Percentiles rank a stretch among this genome's conserved stretches.
phyloP scores from a whole-genome alignment of 495 filamentous ascomycete species.

The Oidiodendron maius region DNA sequence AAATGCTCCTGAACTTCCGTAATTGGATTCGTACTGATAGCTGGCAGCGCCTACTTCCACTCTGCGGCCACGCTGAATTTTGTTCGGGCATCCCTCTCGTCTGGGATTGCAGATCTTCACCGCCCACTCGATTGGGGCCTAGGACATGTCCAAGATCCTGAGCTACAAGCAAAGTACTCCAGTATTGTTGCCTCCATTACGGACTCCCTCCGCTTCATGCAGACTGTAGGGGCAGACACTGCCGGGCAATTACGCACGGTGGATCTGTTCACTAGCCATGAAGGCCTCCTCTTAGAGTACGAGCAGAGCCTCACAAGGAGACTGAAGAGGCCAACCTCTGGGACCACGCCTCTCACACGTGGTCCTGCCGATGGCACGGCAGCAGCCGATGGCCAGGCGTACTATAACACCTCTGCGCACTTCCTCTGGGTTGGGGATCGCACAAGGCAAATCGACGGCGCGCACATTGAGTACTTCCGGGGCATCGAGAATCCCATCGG shows the following conservation, averaged over 20 bases:
- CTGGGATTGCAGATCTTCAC: conserved; percentile 89
- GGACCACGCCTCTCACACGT: conserved; percentile 10
- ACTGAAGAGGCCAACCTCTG: conserved; percentile 52
- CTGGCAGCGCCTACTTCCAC: conserved; percentile 78
- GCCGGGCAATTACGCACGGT: conserved; percentile 83
- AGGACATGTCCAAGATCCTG: conserved; percentile 82
- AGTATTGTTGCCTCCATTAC: conserved; percentile 77
- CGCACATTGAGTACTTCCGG: conserved; percentile 95
- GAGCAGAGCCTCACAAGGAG: conserved; percentile 79
- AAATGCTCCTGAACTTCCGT: conserved; percentile 12
- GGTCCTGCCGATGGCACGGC: neutral
- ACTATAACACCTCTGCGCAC: conserved; percentile 89
- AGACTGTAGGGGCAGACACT: conserved; percentile 86
- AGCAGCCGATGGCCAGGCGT: conserved; percentile 36
- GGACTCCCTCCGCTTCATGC: conserved; percentile 92
- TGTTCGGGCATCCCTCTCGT: conserved; percentile 73
- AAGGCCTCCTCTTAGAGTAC: conserved; percentile 91
- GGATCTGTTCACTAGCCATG: conserved; percentile 91
- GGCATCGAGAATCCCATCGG: conserved; percentile 93
- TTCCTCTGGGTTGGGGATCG: conserved; percentile 98
- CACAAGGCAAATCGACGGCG: conserved; percentile 84
- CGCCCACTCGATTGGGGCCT: conserved; percentile 91
- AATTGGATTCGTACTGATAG: conserved; percentile 6
- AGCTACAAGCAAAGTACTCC: conserved; percentile 78
- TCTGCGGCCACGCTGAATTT: conserved; percentile 92